phyloP scores from a whole-genome alignment of 2,329 filamentous ascomycete species.

The Fusarium clavum region DNA sequence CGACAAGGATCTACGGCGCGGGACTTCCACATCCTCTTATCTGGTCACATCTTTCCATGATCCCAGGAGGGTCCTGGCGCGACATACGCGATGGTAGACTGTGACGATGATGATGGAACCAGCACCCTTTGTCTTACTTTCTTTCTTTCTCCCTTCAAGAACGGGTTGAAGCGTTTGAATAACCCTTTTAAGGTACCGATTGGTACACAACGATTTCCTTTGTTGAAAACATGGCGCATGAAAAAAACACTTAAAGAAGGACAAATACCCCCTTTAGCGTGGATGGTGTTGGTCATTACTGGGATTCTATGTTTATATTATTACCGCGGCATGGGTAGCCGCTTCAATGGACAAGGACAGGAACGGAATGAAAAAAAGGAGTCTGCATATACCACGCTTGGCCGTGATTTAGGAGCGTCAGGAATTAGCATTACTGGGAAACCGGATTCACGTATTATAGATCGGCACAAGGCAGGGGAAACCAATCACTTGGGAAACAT shows the following conservation, averaged over 20 bases:
- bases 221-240: constrained; percentile 46
- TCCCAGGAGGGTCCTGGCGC: constrained; percentile 40
- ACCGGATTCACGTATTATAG: constrained; percentile 46
- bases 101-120: constrained; percentile 23
- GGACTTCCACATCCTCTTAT: constrained; percentile 5
- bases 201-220: constrained; percentile 41
- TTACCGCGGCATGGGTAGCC: constrained; percentile 27
- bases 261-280: constrained; percentile 49
- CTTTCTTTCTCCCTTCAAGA: constrained; percentile 24
- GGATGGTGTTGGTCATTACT: constrained; percentile 44
- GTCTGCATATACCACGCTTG: constrained; percentile 46
- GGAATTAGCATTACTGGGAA: constrained; percentile 43
- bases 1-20: constrained; percentile 29
- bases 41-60: constrained; percentile 34
- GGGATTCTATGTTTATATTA: constrained; percentile 37
- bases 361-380: constrained; percentile 45
- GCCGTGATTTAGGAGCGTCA: constrained; percentile 41
- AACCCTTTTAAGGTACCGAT: constrained; percentile 34
- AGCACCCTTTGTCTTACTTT: constrained; percentile 15
- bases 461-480: constrained; percentile 44
- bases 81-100: constrained; percentile 30
- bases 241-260: constrained; percentile 49
- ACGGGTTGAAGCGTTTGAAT: constrained; percentile 40
- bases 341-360: constrained; percentile 31
- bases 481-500: constrained; percentile 44